Base-by-base conservation (phyloP, 768 basidiomycete species). In the Amanita rubescens region DNA sequence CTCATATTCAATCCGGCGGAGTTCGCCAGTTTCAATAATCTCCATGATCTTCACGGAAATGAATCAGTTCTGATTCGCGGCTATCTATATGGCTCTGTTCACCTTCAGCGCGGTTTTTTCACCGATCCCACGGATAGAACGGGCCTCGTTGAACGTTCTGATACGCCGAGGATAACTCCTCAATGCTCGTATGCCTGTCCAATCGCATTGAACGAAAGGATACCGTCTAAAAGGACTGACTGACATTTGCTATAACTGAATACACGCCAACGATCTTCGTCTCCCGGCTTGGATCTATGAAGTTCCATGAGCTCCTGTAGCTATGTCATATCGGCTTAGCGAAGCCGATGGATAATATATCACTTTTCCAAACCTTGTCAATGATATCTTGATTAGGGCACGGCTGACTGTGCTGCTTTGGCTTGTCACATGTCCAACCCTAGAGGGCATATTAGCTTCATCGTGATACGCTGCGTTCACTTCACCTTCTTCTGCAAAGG, bases 81-180 rank as follows among this genome's bases (percentile, higher is more conserved):
- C n/a, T 35, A 50, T 11, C 27, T 19, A 47, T 39, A 39, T 8
- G 10, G 15, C 11, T 10, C 19, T 17, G 44, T 33, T n/a, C 59
- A 67, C 90, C 76, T 93, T 92, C 24, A 70, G 62, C 3, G 87
- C 88, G 0, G 90, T 91, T 67, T 86, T 91, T 30, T 80, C 74
- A 0, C 86, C 90, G 15, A 91, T 75, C 2, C 84, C 83, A 5
- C 62, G 66, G 39, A 93, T 76, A 5, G 69, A 64, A 4, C 71
- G 69, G 5, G 89, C 90, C 61, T 91, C 80, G 15, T 72, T 72
- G 39, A 71, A 71, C 0, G 79, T 76, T 44, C 65, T 71, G 59
- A 92, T 85, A 5, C 80, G 79, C 51, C 69, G 76, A 0, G 79
- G 80, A 59, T 84, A 70, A 38, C 69, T 73, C 27, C 76, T 73